These are phyloP conservation scores for Bipolaris sorokiniana DNA, from an alignment of 2,329 filamentous ascomycete genomes.

Conservation along the genomic window DNA sequence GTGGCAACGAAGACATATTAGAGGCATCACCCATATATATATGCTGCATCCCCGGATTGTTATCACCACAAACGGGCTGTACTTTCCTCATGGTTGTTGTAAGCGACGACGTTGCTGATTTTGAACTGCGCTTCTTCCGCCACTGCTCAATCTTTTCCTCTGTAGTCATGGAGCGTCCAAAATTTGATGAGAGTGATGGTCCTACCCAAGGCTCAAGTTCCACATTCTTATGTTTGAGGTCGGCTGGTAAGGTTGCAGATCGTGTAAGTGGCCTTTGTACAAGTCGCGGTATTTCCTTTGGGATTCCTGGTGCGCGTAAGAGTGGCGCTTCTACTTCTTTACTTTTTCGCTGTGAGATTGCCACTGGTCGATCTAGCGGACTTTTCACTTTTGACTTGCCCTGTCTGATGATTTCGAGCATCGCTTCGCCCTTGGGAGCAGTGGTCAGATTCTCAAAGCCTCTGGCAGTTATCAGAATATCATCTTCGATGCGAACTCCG, in stretches of 20 bases:
- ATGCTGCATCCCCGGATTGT: constrained; percentile 17
- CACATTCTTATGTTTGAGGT: constrained; percentile 6
- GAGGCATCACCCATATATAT: constrained; percentile 21
- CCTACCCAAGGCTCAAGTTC: constrained; percentile 29
- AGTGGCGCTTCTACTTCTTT: constrained; percentile 18
- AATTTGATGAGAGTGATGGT: constrained; percentile 30
- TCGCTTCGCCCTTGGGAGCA: constrained; percentile 70
- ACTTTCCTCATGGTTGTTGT: not conserved
- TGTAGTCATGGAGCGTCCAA: constrained; percentile 34
- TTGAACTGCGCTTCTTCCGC: constrained; percentile 13
- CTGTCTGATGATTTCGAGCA: constrained; percentile 62
- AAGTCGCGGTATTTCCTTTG: constrained; percentile 17
- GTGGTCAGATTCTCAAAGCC: constrained; percentile 77
- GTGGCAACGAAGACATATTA: not conserved
- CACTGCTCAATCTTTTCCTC: constrained; percentile 31
- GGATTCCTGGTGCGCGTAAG: constrained; percentile 38
- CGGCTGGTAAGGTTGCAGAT: constrained; percentile 31
- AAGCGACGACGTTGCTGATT: not conserved
- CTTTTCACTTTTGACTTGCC: constrained; percentile 14
- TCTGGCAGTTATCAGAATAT: constrained; percentile 72
- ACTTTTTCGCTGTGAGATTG: not conserved
- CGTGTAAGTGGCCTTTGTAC: constrained; percentile 24
- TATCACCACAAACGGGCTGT: constrained; percentile 29
- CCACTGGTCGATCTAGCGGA: not conserved
- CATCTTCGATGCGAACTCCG: constrained; percentile 75